Percentiles rank a stretch among this genome's conserved stretches.
These are phyloP conservation scores for Lentinula sp. DNA, from an alignment of 768 basidiomycete species.

Conservation along the genomic window DNA sequence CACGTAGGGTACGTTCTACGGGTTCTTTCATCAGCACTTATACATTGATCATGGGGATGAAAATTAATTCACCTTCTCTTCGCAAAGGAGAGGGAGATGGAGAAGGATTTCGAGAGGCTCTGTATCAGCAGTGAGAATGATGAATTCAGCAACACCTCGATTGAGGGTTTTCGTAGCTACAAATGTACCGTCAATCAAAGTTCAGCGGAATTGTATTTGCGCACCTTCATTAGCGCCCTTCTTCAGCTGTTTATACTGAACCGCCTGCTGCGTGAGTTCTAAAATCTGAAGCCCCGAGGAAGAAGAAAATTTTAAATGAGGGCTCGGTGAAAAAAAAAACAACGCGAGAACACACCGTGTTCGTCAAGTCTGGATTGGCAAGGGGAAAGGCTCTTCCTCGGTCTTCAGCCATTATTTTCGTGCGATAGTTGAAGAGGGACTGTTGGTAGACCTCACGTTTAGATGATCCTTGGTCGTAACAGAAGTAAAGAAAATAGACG, in stretches of 20 bases:
- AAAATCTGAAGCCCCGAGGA: conserved; percentile 57
- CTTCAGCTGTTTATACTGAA: conserved; percentile 97
- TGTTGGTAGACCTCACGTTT: conserved; percentile 64
- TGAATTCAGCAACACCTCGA: conserved; percentile 96
- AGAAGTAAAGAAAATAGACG: conserved; percentile 3
- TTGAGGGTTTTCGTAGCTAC: conserved; percentile 96
- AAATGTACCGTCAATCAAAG: background rate
- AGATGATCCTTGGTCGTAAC: conserved; percentile 78
- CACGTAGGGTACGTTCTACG: conserved; percentile 92
- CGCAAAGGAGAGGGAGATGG: conserved; percentile 94
- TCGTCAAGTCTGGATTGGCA: conserved; percentile 81
- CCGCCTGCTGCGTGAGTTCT: conserved; percentile 91
- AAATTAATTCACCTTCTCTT: conserved; percentile 77
- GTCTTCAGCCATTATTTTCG: conserved; percentile 52
- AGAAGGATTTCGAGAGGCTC: conserved; percentile 97
- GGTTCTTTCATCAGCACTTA: conserved; percentile 1
- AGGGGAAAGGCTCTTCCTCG: conserved; percentile 85
- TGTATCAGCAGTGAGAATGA: conserved; percentile 93
- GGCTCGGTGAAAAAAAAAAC: background rate
- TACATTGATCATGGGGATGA: background rate
- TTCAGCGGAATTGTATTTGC: conserved; percentile 11
- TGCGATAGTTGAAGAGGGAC: conserved; percentile 14
- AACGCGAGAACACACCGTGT: conserved; percentile 53
- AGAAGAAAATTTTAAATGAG: background rate
- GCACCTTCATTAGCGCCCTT: conserved; percentile 98